Evolutionary conservation across 768 basidiomycete genomes (phyloP), one percentile per base, ranked within the genome.

Genomic region (Lactifluus subvellereus): DNA sequence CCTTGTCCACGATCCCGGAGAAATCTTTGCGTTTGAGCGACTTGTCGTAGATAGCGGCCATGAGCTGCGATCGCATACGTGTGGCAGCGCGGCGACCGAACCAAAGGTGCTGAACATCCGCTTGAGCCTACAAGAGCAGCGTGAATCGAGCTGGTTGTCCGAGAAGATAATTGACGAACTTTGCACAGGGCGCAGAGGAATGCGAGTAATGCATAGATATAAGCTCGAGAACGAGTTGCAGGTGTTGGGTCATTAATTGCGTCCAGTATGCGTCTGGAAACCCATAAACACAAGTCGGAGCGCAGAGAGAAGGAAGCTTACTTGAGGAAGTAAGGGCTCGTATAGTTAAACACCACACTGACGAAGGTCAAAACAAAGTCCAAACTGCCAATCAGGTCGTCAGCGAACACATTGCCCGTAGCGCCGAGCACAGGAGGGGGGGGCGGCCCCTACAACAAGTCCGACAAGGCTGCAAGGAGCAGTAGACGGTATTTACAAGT

Each of bases 41-140:
- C 72, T 97, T 97, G 72, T 93, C 89, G 69, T 94, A 96, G 57
- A 96, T 90, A 2, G 86, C 75, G 0, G 89, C 85, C 86, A 91
- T 94, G 18, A 95, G 80, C 74, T 90, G 89, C 13, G 82, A 80
- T 8, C 89, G 85, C 4, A 91, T 84, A 27, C 89, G 80, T 1
- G 87, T 87, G 0, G 79, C 71, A 1, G 85, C 90, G n/a, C 91
- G 84, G 49, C 94, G 83, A 22, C 87, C 85, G 59, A 82, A 85
- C 89, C 90, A 94, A 14, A 91, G 77, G 70, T 90, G 89, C 61
- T 88, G 86, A 3, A 87, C 74, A 67, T 92, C 88, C 1, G 85
- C 77, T 74, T 89, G 58, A 57, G 53, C 54, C 54, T 63, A 58
- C 45, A 27, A 16, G 8, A 33, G 43, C 0, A 22, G 40, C 13